phyloP scores from a whole-genome alignment of 2,329 filamentous ascomycete species.

The Bipolaris sorokiniana region DNA sequence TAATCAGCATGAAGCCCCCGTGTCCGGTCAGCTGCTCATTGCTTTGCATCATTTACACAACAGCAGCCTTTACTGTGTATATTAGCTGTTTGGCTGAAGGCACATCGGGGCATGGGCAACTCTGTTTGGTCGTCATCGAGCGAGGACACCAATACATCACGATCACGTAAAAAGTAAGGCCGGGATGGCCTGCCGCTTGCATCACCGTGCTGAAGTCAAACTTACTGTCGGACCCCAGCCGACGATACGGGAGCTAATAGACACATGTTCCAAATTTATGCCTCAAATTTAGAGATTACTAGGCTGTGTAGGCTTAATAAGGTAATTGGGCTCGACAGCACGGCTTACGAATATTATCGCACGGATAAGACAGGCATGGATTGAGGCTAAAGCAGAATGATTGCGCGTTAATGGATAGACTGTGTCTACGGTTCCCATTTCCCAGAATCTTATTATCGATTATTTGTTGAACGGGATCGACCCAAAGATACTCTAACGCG shows the following conservation, averaged over 20 bases:
- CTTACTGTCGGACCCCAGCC: neutral
- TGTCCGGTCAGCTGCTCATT: neutral
- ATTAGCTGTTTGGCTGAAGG: neutral
- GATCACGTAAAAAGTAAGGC: neutral
- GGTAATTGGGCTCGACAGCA: neutral
- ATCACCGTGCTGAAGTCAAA: neutral
- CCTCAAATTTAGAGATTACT: neutral
- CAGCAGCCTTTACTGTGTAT: neutral
- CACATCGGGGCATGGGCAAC: neutral
- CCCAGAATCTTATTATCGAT: neutral
- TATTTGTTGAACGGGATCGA: neutral
- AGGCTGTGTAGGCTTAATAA: slow-evolving; percentile 1
- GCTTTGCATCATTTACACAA: neutral
- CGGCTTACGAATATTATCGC: neutral
- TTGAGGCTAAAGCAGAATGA: neutral
- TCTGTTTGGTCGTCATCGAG: neutral
- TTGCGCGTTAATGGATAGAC: neutral
- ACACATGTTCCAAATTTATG: neutral
- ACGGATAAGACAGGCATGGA: neutral
- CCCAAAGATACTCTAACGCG: neutral
- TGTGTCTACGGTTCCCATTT: neutral
- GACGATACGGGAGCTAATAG: neutral
- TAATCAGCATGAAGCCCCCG: neutral
- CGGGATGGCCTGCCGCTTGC: neutral
- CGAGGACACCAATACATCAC: neutral